Conservation (phyloP, 2,329 filamentous ascomycete species). For the Claviceps lovelessii region DNA sequence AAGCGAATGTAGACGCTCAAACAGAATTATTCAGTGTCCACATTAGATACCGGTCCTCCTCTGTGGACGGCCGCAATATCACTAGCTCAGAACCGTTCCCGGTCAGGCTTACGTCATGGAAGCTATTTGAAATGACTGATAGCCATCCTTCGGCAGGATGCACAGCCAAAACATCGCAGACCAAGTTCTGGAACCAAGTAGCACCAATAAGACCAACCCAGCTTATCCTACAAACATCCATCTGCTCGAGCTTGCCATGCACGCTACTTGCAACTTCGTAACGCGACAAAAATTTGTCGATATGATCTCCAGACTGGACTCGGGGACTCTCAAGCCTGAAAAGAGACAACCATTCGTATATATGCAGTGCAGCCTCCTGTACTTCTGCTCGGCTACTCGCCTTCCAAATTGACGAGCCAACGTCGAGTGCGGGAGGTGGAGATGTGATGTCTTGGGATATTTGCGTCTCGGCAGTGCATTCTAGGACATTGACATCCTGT, state of each 20-base stretch:
- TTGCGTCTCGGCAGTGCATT: constrained; percentile 21
- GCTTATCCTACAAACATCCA: constrained; percentile 32
- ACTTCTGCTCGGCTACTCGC: constrained; percentile 32
- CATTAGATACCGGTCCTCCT: constrained; percentile 40
- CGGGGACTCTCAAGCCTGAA: constrained; percentile 51
- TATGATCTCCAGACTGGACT: constrained; percentile 37
- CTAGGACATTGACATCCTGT: neutral
- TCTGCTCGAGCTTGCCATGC: constrained; percentile 13
- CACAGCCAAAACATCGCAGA: constrained; percentile 30
- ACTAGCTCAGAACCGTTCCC: constrained; percentile 35
- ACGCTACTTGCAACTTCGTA: constrained; percentile 32
- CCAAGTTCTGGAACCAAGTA: constrained; percentile 33
- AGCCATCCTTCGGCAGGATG: constrained; percentile 39
- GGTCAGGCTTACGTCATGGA: constrained; percentile 30
- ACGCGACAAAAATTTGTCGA: constrained; percentile 56
- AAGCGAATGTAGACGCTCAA: constrained; percentile 36
- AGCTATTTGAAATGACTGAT: constrained; percentile 36
- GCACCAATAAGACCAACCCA: constrained; percentile 46
- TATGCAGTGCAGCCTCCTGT: constrained; percentile 46
- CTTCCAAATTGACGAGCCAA: constrained; percentile 16
- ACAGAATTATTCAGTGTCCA: constrained; percentile 42
- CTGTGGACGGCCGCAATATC: constrained; percentile 36
- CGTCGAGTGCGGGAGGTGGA: constrained; percentile 12
- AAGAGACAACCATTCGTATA: constrained; percentile 67
- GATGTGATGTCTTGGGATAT: constrained; percentile 9